Evolutionary conservation across 75 land plant species (phyloP).

Genomic region (Sequoia sempervirens): DNA sequence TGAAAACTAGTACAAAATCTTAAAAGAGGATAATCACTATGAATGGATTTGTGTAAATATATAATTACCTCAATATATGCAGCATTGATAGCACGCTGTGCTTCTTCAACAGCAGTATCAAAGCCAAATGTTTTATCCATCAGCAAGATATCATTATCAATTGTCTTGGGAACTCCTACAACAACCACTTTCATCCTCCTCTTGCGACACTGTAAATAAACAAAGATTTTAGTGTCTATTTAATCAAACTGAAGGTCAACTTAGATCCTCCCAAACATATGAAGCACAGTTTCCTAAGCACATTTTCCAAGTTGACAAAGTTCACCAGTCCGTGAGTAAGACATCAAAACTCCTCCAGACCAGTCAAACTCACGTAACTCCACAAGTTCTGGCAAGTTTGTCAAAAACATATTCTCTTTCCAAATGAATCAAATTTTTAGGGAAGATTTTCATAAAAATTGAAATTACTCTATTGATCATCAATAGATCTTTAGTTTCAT

Average conservation of each 20-base stretch:
- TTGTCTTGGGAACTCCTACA: conserved; percentile 95
- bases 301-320: not conserved
- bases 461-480: not conserved
- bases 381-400: not conserved
- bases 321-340: not conserved
- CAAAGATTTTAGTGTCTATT: not conserved
- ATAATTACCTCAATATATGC: conserved; percentile 93
- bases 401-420: not conserved
- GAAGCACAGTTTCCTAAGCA: not conserved
- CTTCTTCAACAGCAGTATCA: conserved; percentile 99
- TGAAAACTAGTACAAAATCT: not conserved
- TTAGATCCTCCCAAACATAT: not conserved
- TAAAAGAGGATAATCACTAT: not conserved
- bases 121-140: conserved; percentile 99
- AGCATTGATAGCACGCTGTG: conserved; percentile 91
- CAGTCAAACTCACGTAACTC: not conserved
- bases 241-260: not conserved
- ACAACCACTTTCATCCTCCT: conserved; percentile 71
- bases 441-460: not conserved
- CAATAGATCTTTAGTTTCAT: not conserved
- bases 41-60: not conserved
- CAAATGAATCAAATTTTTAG: not conserved
- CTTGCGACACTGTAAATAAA: conserved; percentile 57
- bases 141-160: conserved; percentile 87
- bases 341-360: not conserved